Conservation (phyloP, 805 yeast species). For the Pichia occidentalis region DNA sequence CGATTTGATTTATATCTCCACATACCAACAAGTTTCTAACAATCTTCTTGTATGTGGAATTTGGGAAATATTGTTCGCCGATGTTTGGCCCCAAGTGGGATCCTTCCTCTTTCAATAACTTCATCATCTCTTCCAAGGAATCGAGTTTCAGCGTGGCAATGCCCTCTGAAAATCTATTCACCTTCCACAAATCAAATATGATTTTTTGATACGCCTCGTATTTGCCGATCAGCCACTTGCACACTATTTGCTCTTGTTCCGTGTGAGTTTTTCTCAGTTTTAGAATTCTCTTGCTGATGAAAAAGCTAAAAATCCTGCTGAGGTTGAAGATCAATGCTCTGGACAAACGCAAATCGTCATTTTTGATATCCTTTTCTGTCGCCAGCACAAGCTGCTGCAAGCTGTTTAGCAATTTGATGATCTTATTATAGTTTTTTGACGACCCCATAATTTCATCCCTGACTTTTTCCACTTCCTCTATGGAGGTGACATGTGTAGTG, state of each 20-base stretch:
- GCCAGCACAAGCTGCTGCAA: slow-evolving; percentile 23
- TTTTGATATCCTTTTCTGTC: slow-evolving; percentile 20
- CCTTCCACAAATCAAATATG: slow-evolving; percentile 37
- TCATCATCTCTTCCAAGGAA: slow-evolving; percentile 48
- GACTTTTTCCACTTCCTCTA: slow-evolving; percentile 22
- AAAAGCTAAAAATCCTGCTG: slow-evolving; percentile 41
- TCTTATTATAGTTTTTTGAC: slow-evolving; percentile 48
- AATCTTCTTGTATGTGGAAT: slow-evolving; percentile 39
- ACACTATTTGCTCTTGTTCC: slow-evolving; percentile 45
- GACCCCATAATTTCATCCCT: slow-evolving; percentile 34
- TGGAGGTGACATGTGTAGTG: slow-evolving; percentile 5
- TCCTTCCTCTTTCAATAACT: slow-evolving; percentile 51
- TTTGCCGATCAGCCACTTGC: slow-evolving; percentile 55
- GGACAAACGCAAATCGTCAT: slow-evolving; percentile 16
- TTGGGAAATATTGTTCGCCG: slow-evolving; percentile 60
- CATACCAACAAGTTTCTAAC: slow-evolving; percentile 28
- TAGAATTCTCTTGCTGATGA: slow-evolving; percentile 39
- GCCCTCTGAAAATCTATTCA: slow-evolving; percentile 31
- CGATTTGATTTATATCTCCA: slow-evolving; percentile 32
- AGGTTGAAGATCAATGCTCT: slow-evolving; percentile 38
- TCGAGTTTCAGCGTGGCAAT: slow-evolving; percentile 45
- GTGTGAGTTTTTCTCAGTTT: slow-evolving; percentile 26
- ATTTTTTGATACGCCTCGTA: slow-evolving; percentile 48
- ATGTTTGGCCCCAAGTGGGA: slow-evolving; percentile 41
- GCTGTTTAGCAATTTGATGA: slow-evolving; percentile 41